Evolutionary conservation across 2,329 filamentous ascomycete species (phyloP).

Genomic region (Microsporum audouinii): DNA sequence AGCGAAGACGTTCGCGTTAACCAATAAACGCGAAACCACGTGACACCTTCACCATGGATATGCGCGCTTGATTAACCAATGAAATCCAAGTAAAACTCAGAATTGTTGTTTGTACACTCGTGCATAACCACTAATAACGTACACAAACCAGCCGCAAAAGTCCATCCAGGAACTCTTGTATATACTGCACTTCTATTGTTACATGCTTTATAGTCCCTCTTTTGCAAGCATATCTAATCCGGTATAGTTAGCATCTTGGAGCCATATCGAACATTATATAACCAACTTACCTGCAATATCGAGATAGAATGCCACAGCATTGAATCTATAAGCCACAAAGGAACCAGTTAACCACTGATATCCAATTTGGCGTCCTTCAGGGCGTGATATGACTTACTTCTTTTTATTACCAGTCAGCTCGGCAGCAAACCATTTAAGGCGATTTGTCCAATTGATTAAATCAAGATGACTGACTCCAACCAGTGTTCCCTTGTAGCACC

Average conservation of each 20-base stretch:
- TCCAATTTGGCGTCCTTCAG: not conserved
- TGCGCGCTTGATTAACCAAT: not conserved
- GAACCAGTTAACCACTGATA: conserved; percentile 2
- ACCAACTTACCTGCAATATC: conserved; percentile 48
- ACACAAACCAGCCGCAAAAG: not conserved
- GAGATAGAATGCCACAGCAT: conserved; percentile 53
- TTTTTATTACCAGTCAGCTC: conserved; percentile 45
- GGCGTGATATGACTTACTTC: conserved; percentile 29
- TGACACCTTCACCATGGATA: not conserved
- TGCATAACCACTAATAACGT: too few relatives aligned
- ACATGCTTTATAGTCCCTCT: conserved; percentile 39
- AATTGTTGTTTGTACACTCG: too few relatives aligned
- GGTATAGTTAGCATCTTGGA: not conserved
- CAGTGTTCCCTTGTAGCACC: conserved; percentile 51
- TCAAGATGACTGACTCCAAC: conserved; percentile 54
- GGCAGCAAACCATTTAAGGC: conserved; percentile 48
- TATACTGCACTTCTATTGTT: not conserved
- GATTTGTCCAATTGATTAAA: conserved; percentile 56
- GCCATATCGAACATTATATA: not conserved
- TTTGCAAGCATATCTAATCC: conserved; percentile 54
- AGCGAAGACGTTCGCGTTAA: conserved; percentile 10
- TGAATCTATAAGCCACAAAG: conserved; percentile 40
- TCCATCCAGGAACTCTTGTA: not conserved
- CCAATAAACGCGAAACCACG: not conserved
- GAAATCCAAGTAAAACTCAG: not conserved